These are phyloP conservation scores for Pyrenophora graminea DNA, from an alignment of 2,329 filamentous ascomycete genomes.

Conservation along the genomic window DNA sequence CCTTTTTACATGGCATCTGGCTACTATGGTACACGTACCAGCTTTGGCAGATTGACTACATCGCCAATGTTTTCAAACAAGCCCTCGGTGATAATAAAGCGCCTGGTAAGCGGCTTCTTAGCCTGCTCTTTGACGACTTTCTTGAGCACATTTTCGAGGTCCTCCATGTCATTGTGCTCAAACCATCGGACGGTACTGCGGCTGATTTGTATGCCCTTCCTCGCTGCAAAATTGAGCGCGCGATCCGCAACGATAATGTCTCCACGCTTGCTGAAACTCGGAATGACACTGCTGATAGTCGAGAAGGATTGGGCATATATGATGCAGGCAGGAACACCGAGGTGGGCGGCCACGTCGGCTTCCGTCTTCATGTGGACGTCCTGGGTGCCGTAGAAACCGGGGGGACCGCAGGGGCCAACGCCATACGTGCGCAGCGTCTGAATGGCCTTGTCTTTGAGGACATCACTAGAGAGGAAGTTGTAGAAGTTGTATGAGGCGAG, in stretches of 20 bases:
- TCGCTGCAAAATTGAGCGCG: slow-evolving; percentile 89
- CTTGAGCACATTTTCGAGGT: slow-evolving; percentile 82
- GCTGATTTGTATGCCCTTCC: slow-evolving; percentile 91
- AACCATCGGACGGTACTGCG: slow-evolving; percentile 92
- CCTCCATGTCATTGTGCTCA: slow-evolving; percentile 94
- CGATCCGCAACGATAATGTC: slow-evolving; percentile 97
- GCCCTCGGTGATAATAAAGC: slow-evolving; percentile 95
- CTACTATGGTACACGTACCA: slow-evolving; percentile 60
- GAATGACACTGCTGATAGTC: slow-evolving; percentile 95
- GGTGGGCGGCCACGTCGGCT: slow-evolving; percentile 85
- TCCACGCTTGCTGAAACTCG: slow-evolving; percentile 93
- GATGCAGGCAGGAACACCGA: slow-evolving; percentile 87
- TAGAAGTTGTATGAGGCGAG: slow-evolving; percentile 97
- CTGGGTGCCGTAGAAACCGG: slow-evolving; percentile 97
- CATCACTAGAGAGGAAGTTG: slow-evolving; percentile 92
- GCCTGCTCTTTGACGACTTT: slow-evolving; percentile 87
- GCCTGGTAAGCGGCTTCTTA: slow-evolving; percentile 83
- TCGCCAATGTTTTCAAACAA: slow-evolving; percentile 91
- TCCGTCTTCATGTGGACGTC: slow-evolving; percentile 98
- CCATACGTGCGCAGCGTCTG: slow-evolving; percentile 93
- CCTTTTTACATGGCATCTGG: background rate
- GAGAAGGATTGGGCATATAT: slow-evolving; percentile 96
- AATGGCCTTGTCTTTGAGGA: slow-evolving; percentile 92
- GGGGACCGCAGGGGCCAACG: slow-evolving; percentile 93
- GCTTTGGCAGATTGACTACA: slow-evolving; percentile 78